A percentile compares a stretch with the other conserved stretches of the same genome.
Conservation (phyloP, 345 rosid genomes). For the Eucalyptus curtisii region DNA sequence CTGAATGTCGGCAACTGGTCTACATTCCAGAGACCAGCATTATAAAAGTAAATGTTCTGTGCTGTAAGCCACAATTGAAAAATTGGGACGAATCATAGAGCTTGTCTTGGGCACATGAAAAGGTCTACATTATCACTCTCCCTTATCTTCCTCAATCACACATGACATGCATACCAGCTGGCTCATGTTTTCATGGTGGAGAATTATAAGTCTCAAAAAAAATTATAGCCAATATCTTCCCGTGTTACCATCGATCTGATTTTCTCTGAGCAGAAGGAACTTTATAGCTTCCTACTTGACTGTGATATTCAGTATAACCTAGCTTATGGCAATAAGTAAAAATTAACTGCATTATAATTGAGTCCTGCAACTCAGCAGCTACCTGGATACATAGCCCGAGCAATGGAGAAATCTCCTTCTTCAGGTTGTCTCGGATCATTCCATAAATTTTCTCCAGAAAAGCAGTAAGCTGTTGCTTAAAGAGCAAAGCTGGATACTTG, state of each 20-base stretch:
- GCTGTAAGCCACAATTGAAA: not conserved
- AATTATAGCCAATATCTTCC: not conserved
- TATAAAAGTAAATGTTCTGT: not conserved
- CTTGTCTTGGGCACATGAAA: not conserved
- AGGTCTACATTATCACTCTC: not conserved
- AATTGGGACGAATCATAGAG: not conserved
- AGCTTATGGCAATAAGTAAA: not conserved
- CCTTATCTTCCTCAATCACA: not conserved
- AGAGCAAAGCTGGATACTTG: constrained; percentile 91
- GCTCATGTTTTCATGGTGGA: not conserved
- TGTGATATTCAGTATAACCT: not conserved
- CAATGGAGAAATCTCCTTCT: constrained; percentile 94
- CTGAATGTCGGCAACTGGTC: not conserved
- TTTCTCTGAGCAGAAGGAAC: not conserved
- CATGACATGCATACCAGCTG: not conserved
- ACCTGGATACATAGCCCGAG: constrained; percentile 99
- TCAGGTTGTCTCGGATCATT: constrained; percentile 92
- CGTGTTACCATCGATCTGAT: not conserved
- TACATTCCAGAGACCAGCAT: not conserved
- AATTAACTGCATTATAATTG: not conserved
- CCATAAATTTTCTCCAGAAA: constrained; percentile 99
- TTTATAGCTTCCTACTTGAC: not conserved
- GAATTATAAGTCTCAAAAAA: not conserved
- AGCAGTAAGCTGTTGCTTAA: constrained; percentile 98
- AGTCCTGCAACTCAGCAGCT: not conserved